Evolutionary conservation across 1,139 yeast genomes (phyloP), one percentile per base, ranked within the genome.

Genomic region (Trichomonascaceae sp.): DNA sequence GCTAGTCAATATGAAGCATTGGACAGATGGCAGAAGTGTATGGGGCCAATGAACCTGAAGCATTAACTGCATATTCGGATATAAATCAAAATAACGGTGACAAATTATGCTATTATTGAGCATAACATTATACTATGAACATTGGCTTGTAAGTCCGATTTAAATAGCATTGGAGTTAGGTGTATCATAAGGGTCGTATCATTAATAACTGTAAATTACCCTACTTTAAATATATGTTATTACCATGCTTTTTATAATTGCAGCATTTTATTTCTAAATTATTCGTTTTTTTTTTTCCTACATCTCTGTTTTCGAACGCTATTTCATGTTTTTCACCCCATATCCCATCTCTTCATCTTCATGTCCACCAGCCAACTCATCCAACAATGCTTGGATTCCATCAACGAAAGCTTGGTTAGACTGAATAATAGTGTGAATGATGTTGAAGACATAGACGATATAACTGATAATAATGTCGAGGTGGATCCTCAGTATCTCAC

Each of bases 401-500:
- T 48, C 19, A 39, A 38, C 50, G 22, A 48, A 9, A 24, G 45
- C 38, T 13, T 48, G 36, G 44, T 17, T 9, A 22, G 22, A n/a
- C 38, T 39, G 24, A 27, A 48, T 7, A 48, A 48, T 8, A 20
- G 24, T 22, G 50, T 39, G 13, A 27, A 48, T 39, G 45, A 20
- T 17, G 24, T 27, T 20, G 22, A 39, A 7, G n/a, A 24, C 12
- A 18, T 15, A 12, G 36, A 24, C 24, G 39, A 39, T 15, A 18
- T 24, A 39, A 22, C 9, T 19, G 45, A n/a, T 12, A 32, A 18
- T 15, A 20, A 18, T 5, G 43, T 20, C 15, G 45, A 38, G 38
- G 45, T 30, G n/a, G 52, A 51, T 27, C 15, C 43, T 10, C 60
- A 60, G 39, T 54, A 62, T 30, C 56, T 68, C 22, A 58, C 55